A percentile compares a stretch with the other conserved stretches of the same genome.
phyloP scores from a whole-genome alignment of 495 filamentous ascomycete species.

The Aspergillus asperescens region DNA sequence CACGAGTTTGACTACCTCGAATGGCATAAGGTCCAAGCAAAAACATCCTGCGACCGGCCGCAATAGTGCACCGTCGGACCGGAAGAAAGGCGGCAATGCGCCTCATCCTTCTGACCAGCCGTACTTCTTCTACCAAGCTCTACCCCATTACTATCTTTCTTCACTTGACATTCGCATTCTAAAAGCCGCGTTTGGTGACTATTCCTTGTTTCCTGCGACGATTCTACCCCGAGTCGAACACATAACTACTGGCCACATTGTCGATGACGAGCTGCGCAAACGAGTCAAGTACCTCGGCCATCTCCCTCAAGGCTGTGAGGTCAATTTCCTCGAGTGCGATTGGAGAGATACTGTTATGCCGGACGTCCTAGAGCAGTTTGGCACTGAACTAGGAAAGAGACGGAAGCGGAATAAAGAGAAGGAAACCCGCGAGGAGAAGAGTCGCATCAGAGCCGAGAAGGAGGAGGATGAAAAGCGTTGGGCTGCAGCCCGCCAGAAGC shows the following conservation, averaged over 20 bases:
- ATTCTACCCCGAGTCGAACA: slow-evolving; percentile 88
- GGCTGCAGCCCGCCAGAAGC: slow-evolving; percentile 48
- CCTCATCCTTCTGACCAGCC: slow-evolving; percentile 36
- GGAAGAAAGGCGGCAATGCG: slow-evolving; percentile 25
- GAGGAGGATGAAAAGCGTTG: slow-evolving; percentile 65
- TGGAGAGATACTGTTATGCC: slow-evolving; percentile 85
- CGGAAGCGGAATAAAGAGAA: slow-evolving; percentile 81
- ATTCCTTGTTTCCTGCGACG: slow-evolving; percentile 77
- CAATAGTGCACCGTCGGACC: slow-evolving; percentile 5
- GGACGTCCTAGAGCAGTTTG: slow-evolving; percentile 69
- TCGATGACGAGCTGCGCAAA: slow-evolving; percentile 84
- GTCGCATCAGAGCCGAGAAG: slow-evolving; percentile 79
- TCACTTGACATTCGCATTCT: slow-evolving; percentile 93
- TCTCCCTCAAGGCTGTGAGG: slow-evolving; percentile 86
- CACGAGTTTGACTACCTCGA: slow-evolving; percentile 18
- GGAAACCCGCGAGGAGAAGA: slow-evolving; percentile 83
- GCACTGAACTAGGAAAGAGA: slow-evolving; percentile 68
- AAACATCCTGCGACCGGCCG: slow-evolving; percentile 20
- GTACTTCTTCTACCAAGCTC: slow-evolving; percentile 84
- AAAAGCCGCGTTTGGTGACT: slow-evolving; percentile 81
- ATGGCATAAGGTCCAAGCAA: slow-evolving; percentile 23
- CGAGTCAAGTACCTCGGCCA: slow-evolving; percentile 87
- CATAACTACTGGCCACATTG: slow-evolving; percentile 82
- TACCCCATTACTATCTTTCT: slow-evolving; percentile 88
- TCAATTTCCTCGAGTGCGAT: slow-evolving; percentile 92